A percentile compares a stretch with the other conserved stretches of the same genome.
Conservation (phyloP, 768 basidiomycete species). For the Podaxis mareebaensis region DNA sequence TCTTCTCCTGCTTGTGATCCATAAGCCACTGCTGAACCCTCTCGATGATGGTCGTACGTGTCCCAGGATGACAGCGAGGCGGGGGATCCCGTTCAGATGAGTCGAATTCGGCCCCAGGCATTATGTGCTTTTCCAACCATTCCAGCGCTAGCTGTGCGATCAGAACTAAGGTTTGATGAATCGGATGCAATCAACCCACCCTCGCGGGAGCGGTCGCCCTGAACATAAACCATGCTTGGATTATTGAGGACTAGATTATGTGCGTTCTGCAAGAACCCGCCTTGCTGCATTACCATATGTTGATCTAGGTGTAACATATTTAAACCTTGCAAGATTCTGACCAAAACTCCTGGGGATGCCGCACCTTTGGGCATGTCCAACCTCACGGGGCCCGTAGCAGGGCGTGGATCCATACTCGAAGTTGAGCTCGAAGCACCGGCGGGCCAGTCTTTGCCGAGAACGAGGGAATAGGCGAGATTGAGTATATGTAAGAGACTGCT, state of each 20-base stretch:
- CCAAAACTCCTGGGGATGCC: no score
- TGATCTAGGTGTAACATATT: no score
- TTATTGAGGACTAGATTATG: background rate
- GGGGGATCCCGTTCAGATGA: background rate
- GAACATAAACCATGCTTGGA: background rate
- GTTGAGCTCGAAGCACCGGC: no score
- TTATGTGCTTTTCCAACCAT: background rate
- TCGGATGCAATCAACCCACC: background rate
- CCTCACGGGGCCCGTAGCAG: no score
- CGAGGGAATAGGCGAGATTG: no score
- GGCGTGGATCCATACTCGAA: no score
- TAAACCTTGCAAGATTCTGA: no score
- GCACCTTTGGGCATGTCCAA: no score
- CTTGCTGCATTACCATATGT: no score
- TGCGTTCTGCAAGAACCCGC: background rate
- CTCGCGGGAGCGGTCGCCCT: background rate
- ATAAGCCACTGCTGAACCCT: conserved; percentile 16
- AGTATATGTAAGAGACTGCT: no score
- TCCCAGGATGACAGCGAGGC: conserved; percentile 22
- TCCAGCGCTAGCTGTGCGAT: background rate
- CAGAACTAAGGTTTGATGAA: background rate
- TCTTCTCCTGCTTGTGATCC: background rate
- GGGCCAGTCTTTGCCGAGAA: no score
- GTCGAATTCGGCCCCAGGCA: conserved; percentile 18
- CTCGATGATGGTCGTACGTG: conserved; percentile 18